Conservation (phyloP, 139 green algal species). For the Tetradesmus obliquus region DNA sequence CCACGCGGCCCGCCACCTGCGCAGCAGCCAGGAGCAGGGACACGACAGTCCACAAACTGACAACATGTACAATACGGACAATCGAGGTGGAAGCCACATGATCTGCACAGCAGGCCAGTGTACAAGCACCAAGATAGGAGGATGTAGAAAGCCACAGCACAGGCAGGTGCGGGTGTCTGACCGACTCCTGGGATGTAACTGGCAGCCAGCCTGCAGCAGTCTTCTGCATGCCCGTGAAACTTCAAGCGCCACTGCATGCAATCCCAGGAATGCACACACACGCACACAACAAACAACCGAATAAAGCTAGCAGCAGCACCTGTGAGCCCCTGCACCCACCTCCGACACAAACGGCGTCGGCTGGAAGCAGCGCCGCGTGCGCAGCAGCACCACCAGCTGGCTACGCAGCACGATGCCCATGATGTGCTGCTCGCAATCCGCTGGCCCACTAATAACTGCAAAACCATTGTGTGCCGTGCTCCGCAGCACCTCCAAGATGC, state of each 20-base stretch:
- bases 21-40: not conserved
- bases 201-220: too few relatives aligned
- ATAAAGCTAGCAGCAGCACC: not conserved
- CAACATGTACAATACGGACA: too few relatives aligned
- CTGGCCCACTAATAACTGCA: constrained; percentile 60
- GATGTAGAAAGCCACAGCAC: too few relatives aligned
- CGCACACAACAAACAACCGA: not conserved
- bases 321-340: constrained; percentile 11
- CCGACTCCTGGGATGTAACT: too few relatives aligned
- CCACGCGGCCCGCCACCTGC: not conserved
- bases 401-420: constrained; percentile 68
- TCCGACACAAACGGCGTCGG: constrained; percentile 42
- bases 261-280: too few relatives aligned
- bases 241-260: too few relatives aligned
- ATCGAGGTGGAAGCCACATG: too few relatives aligned
- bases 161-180: too few relatives aligned
- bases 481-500: constrained; percentile 60
- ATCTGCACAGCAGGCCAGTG: too few relatives aligned
- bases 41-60: too few relatives aligned
- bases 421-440: constrained; percentile 50
- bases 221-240: too few relatives aligned
- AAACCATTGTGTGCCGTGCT: constrained; percentile 75
- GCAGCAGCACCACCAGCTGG: constrained; percentile 73
- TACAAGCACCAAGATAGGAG: too few relatives aligned
- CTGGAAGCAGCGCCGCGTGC: constrained; percentile 53